Base-by-base conservation (phyloP, 1,284 basidiomycete genomes). In the Mycena citricolor region DNA sequence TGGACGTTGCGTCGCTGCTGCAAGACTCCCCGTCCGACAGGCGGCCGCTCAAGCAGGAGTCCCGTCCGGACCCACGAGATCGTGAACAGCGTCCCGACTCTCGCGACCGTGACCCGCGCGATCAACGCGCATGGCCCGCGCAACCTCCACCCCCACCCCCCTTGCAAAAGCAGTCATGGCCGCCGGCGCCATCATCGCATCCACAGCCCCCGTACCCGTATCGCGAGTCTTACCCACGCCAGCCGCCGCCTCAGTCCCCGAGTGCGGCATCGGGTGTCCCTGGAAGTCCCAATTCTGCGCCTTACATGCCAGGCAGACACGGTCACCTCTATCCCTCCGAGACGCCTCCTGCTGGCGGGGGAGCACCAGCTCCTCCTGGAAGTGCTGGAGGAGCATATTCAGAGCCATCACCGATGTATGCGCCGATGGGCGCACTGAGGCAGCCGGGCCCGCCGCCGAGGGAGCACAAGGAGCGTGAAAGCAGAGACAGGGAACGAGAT, bases 1-100 rank as follows among this genome's bases (percentile, higher is more conserved):
- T 87, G 85, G 84, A 87, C 66, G 80, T 87, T 55, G 79, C 79
- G 31, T 77, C 71, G 54, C 76, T 87, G 44, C 68, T 87, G 24
- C 81, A 83, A 57, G 81, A 83, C 62, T 79, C 83, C 0, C 84
- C 84, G 32, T 83, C 82, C 0, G 81, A 72, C 57, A 48, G 63
- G 34, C 61, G 67, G 51, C 52, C 52, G 14, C 35, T 46, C 41
- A 49, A 49, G 11, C 54, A 45, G 39, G 52, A 51, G 19, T 31
- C 42, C 6, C 39, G n/a, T 3, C 24, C n/a, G n/a, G n/a, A n/a
- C n/a, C 19, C 44, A 29, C 11, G 11, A 29, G 26, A 11, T 29
- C 11, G 11, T 11, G 32, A 34, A 19, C n/a, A n/a, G n/a, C n/a
- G n/a, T n/a, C n/a, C n/a, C n/a, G n/a, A n/a, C n/a, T n/a, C n/a